Conservation (phyloP, 352 stramenopile genomes). For the Globisporangium spinosum region DNA sequence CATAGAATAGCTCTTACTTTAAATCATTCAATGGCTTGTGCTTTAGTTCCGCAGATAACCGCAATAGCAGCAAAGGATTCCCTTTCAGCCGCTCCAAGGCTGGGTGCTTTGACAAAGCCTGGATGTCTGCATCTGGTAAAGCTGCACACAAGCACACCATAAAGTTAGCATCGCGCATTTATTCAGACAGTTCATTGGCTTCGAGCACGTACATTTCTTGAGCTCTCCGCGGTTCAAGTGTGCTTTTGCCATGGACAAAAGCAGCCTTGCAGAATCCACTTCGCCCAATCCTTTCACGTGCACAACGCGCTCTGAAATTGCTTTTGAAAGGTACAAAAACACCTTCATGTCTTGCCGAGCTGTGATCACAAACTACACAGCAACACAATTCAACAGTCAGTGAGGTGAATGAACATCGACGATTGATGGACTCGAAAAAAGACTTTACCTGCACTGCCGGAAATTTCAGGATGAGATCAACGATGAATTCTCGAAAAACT, state of each 20-base stretch:
- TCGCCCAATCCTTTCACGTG: slow-evolving; percentile 35
- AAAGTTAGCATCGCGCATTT: not conserved
- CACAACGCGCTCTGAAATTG: slow-evolving; percentile 25
- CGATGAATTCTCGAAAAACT: slow-evolving; percentile 41
- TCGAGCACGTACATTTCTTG: slow-evolving; percentile 31
- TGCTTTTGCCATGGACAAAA: slow-evolving; percentile 40
- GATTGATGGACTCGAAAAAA: not conserved
- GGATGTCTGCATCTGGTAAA: slow-evolving; percentile 17
- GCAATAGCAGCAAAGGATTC: slow-evolving; percentile 28
- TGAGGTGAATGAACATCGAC: not conserved
- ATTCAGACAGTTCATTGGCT: not conserved
- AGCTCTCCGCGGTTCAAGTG: slow-evolving; percentile 38
- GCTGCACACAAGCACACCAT: slow-evolving; percentile 12
- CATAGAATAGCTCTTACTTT: slow-evolving; percentile 16
- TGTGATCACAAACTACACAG: slow-evolving; percentile 33
- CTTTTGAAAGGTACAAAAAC: slow-evolving; percentile 12
- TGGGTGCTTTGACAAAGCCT: slow-evolving; percentile 25
- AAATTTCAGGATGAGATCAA: slow-evolving; percentile 34
- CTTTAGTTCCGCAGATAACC: slow-evolving; percentile 19
- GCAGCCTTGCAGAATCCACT: slow-evolving; percentile 39
- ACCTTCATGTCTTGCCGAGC: slow-evolving; percentile 29
- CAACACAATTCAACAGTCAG: not conserved
- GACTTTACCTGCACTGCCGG: slow-evolving; percentile 40
- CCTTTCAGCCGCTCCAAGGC: slow-evolving; percentile 29
- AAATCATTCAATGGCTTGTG: slow-evolving; percentile 13